Percentiles rank a stretch among this genome's conserved stretches.
phyloP scores from a whole-genome alignment of 495 filamentous ascomycete genomes.

The Podospora sp. region DNA sequence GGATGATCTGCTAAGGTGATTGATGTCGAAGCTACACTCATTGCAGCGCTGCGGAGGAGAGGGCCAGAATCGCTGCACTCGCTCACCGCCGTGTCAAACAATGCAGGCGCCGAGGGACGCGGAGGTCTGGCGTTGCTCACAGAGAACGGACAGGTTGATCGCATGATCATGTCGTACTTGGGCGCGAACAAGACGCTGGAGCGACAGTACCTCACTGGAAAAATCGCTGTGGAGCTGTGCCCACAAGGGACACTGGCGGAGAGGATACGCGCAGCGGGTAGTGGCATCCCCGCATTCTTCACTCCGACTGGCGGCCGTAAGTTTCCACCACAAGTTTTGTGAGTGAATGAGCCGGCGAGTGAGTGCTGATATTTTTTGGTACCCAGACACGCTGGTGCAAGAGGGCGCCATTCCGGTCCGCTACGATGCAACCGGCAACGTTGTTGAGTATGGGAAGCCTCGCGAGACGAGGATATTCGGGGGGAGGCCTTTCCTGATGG shows the following conservation, averaged over 20 bases:
- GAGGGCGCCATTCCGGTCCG: conserved; percentile 61
- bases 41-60: conserved; percentile 50
- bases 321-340: conserved; percentile 21
- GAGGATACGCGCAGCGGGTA: conserved; percentile 62
- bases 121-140: conserved; percentile 59
- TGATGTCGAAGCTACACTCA: conserved; percentile 45
- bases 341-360: background rate
- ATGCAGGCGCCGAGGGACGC: conserved; percentile 59
- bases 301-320: conserved; percentile 62
- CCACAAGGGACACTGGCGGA: conserved; percentile 69
- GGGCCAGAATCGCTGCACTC: conserved; percentile 50
- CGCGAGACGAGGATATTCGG: conserved; percentile 63
- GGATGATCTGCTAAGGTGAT: background rate
- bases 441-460: conserved; percentile 57
- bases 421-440: conserved; percentile 53
- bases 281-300: conserved; percentile 69
- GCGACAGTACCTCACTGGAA: conserved; percentile 61
- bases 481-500: conserved; percentile 62
- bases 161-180: conserved; percentile 62
- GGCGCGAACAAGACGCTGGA: conserved; percentile 68
- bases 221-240: conserved; percentile 65
- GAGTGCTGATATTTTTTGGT: background rate
- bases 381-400: conserved; percentile 64
- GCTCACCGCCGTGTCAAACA: conserved; percentile 67
- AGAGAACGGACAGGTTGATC: conserved; percentile 56